Percentiles rank a stretch among this genome's conserved stretches.
Conservation (phyloP, 140 eudicot genomes). For the Senecio squalidus region DNA sequence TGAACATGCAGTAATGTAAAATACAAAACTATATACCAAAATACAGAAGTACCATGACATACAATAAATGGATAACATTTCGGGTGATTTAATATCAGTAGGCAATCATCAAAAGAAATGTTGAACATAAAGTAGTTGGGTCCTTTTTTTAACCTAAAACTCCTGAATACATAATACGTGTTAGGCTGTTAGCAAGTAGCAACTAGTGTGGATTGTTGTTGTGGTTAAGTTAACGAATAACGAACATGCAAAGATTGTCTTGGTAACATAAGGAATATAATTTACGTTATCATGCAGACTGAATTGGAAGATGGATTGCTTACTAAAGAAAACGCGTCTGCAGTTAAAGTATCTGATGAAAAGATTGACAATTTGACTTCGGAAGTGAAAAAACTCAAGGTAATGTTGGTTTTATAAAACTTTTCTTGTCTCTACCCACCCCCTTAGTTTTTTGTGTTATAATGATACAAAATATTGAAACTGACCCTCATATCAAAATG, state of each 20-base stretch:
- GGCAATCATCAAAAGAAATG: not conserved
- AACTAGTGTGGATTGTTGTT: slow-evolving; percentile 23
- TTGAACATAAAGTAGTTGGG: slow-evolving; percentile 8
- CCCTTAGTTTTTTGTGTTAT: not conserved
- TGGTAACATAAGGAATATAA: slow-evolving; percentile 8
- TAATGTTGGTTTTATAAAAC: slow-evolving; percentile 7
- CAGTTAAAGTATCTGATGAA: slow-evolving; percentile 58
- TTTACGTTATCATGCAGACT: slow-evolving; percentile 36
- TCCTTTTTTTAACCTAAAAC: slow-evolving; percentile 2
- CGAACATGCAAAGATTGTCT: slow-evolving; percentile 13
- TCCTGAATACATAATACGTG: slow-evolving; percentile 7
- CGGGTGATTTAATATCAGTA: slow-evolving; percentile 2
- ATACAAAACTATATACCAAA: slow-evolving; percentile 30
- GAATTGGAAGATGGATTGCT: slow-evolving; percentile 59
- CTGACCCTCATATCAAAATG: too few relatives aligned
- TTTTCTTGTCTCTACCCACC: not conserved
- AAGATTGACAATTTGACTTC: slow-evolving; percentile 61
- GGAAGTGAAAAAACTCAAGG: slow-evolving; percentile 43
- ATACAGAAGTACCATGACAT: slow-evolving; percentile 13
- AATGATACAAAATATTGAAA: too few relatives aligned
- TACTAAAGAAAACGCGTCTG: slow-evolving; percentile 51
- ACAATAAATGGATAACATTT: not conserved
- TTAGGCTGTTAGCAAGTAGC: slow-evolving; percentile 22
- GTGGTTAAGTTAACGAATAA: slow-evolving; percentile 18
- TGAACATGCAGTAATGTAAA: slow-evolving; percentile 45